phyloP scores from a whole-genome alignment of 768 basidiomycete species.

The Amanita molliuscula region DNA sequence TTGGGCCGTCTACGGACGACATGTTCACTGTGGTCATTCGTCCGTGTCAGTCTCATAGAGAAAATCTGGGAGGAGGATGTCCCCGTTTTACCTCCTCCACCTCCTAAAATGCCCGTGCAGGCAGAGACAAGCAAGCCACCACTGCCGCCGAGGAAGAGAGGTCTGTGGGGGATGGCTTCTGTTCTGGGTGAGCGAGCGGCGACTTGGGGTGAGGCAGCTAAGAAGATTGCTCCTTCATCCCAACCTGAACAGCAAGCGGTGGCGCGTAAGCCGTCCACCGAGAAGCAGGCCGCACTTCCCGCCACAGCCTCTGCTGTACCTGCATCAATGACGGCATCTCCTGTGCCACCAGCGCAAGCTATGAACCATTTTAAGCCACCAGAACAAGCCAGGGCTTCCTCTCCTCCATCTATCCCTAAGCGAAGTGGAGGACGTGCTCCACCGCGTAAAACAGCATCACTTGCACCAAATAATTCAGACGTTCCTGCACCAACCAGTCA shows the following conservation, averaged over 20 bases:
- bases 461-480: background rate
- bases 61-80: conserved; percentile 84
- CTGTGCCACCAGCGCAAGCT: background rate
- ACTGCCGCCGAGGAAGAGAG: conserved; percentile 42
- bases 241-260: conserved; percentile 9
- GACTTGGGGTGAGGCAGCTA: conserved; percentile 35
- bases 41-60: conserved; percentile 72
- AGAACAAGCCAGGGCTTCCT: background rate
- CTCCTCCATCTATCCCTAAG: conserved; percentile 42
- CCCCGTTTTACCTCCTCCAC: conserved; percentile 23
- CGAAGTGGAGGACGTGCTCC: conserved; percentile 28
- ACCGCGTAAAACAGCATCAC: conserved; percentile 8
- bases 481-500: background rate
- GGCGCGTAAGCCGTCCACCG: background rate
- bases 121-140: conserved; percentile 38
- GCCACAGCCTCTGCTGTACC: conserved; percentile 14
- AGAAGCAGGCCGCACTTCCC: conserved; percentile 14
- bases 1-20: conserved; percentile 71
- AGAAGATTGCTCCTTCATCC: conserved; percentile 6
- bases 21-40: conserved; percentile 87
- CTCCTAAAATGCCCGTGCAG: conserved; percentile 15
- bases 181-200: conserved; percentile 49
- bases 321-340: conserved; percentile 8
- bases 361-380: background rate
- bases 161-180: conserved; percentile 61